Evolutionary conservation across 306 rosid genomes (phyloP).

Genomic region (Dalbergia oliveri): DNA sequence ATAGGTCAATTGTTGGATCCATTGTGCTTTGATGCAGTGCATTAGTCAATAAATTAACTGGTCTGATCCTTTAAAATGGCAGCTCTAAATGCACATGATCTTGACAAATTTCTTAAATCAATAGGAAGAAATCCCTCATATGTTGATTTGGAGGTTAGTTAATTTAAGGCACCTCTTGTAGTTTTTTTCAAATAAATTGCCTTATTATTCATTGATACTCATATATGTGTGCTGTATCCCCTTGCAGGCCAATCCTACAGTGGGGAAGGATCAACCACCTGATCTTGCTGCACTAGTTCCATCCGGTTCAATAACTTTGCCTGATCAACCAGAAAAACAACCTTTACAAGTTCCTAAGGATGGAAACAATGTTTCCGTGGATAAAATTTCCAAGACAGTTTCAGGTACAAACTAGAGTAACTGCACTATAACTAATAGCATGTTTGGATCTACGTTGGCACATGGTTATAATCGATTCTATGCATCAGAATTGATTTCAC

Average conservation of each 20-base stretch:
- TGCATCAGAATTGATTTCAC: no score
- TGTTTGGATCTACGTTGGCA: no score
- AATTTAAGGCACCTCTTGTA: constrained; percentile 35
- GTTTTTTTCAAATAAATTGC: background rate
- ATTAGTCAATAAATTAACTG: constrained; percentile 21
- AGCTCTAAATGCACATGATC: constrained; percentile 72
- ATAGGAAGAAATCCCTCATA: constrained; percentile 80
- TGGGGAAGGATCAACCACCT: constrained; percentile 97
- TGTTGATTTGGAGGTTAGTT: constrained; percentile 92
- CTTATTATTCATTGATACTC: constrained; percentile 8
- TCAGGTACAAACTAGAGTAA: constrained; percentile 55
- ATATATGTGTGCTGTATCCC: constrained; percentile 23
- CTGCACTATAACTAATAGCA: background rate
- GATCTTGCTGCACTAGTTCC: constrained; percentile 92
- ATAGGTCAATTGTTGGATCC: constrained; percentile 13
- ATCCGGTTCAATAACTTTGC: constrained; percentile 55
- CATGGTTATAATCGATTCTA: no score
- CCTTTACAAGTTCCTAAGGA: constrained; percentile 52
- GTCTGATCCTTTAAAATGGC: constrained; percentile 44
- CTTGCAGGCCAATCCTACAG: constrained; percentile 80
- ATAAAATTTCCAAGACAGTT: constrained; percentile 46
- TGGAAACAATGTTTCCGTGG: constrained; percentile 48
- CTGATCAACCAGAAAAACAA: constrained; percentile 67
- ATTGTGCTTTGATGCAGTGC: constrained; percentile 9
- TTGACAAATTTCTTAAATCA: constrained; percentile 83